Evolutionary conservation across 2,329 filamentous ascomycete species (phyloP), one percentile per base, ranked within the genome.

Genomic region (Arthrobotrys megalospora): DNA sequence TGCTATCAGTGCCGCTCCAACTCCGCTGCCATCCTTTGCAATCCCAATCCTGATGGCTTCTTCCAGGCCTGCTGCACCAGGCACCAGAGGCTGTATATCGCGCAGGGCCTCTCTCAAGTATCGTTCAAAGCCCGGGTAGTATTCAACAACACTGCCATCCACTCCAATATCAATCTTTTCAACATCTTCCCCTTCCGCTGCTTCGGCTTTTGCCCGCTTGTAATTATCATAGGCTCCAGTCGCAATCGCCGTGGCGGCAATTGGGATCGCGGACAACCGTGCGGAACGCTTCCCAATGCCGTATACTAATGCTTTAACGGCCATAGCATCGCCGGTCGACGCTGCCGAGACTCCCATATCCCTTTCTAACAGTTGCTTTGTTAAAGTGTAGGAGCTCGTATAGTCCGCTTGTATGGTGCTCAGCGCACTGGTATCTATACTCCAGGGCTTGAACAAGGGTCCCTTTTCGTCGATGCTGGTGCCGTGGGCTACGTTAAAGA

Each of bases 1-100:
- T 64, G 96, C 96, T 85, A 98, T 98, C 82, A 99, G 86, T 47
- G 96, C 96, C 2, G 96, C 96, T 66, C 96, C 96, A n/a, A 97
- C 93, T 80, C 93, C 96, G 80, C 92, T 96, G 58, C 96, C 96
- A 84, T 99, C 96, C 87, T 97, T 97, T 79, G 96, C 96, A 82
- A 98, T 96, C 21, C 95, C 96, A 82, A 99, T 97, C 72, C 93
- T 89, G 80, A 99, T 92, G 85, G 91, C 92, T 85, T 92, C 91
- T 80, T 96, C 94, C 12, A 79, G 41, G 10, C 94, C 94, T 72
- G 88, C 86, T 53, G 87, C 86, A 3, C 95, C 95, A n/a, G 21
- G 21, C 8, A 79, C 68, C 82, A 98, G 92, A 79, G 91, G 90
- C 14, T 93, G 88, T 66, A 97, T 90, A 70, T 89, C 90, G 62